phyloP scores from a whole-genome alignment of 2,329 filamentous ascomycete species.

The Paecilomyces dactylethromorphus region DNA sequence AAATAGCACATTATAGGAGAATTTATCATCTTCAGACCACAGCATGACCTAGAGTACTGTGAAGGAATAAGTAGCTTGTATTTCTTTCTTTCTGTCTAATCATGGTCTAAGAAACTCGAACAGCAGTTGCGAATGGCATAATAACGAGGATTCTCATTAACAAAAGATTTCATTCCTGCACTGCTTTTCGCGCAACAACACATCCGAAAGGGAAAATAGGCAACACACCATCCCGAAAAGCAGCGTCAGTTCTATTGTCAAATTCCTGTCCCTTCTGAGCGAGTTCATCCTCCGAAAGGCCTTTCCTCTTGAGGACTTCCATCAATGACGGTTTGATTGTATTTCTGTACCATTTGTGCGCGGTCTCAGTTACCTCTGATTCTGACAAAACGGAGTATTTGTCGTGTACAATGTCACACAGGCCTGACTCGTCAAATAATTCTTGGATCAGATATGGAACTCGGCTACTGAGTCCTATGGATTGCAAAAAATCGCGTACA shows the following conservation, averaged over 20 bases:
- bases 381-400: neutral
- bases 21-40: no score
- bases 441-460: neutral
- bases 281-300: neutral
- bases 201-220: neutral
- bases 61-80: no score
- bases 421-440: neutral
- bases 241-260: neutral
- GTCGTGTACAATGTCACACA: neutral
- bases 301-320: neutral
- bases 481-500: neutral
- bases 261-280: neutral
- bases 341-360: neutral
- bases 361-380: neutral
- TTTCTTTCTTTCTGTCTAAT: no score
- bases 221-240: neutral
- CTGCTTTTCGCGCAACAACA: neutral
- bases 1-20: no score
- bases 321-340: neutral
- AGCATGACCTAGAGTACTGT: no score
- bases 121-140: neutral
- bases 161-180: neutral
- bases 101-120: neutral
- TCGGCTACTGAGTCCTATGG: neutral
- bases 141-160: neutral